phyloP scores from a whole-genome alignment of 441 rosid species.

The Adansonia grandidieri region DNA sequence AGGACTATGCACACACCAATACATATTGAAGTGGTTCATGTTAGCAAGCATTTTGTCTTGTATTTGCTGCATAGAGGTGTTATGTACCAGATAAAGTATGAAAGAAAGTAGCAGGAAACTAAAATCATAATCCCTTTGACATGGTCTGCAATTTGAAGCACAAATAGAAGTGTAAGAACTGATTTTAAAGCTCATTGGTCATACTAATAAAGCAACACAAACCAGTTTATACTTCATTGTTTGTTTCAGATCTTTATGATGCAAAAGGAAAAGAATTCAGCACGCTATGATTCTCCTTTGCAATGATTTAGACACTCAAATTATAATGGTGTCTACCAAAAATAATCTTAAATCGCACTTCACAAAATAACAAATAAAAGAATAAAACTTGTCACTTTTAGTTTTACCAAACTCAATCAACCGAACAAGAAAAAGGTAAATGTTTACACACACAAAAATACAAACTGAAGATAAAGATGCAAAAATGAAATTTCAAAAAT shows the following conservation, averaged over 20 bases:
- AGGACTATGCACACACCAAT: too few species aligned
- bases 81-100: not conserved
- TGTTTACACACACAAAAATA: not conserved
- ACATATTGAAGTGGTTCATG: too few species aligned
- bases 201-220: not conserved
- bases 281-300: conserved; percentile 4
- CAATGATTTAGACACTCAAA: not conserved
- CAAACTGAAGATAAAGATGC: not conserved
- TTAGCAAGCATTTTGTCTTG: not conserved
- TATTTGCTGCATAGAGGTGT: not conserved
- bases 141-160: conserved; percentile 14
- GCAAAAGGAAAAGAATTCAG: conserved; percentile 5
- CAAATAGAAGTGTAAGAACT: conserved; percentile 3
- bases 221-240: not conserved
- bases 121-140: not conserved
- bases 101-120: not conserved
- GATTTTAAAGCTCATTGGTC: not conserved
- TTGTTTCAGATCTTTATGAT: not conserved
- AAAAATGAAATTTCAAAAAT: not conserved
- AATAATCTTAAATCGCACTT: not conserved
- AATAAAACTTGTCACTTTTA: not conserved
- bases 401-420: not conserved
- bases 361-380: not conserved
- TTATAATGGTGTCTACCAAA: not conserved
- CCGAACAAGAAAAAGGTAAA: not conserved